Percentiles rank a stretch among this genome's conserved stretches.
These are phyloP conservation scores for Nitzschia putrida DNA, from an alignment of 108 stramenopile species.

Conservation along the genomic window DNA sequence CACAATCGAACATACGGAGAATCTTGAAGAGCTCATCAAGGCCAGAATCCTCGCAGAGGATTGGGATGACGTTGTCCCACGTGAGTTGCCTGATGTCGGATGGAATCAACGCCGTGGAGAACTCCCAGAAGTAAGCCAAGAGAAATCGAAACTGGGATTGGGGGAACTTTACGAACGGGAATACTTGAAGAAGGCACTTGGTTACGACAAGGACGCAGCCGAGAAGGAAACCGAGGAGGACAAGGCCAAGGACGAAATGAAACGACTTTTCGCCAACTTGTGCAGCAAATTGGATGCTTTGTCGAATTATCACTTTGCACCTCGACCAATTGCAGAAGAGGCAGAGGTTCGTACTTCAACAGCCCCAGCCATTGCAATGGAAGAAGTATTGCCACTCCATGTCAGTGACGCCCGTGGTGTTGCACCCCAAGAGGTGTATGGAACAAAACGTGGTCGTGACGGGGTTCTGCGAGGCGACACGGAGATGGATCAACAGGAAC, in stretches of 20 bases:
- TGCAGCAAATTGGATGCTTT: slow-evolving; percentile 94
- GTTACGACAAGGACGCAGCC: slow-evolving; percentile 77
- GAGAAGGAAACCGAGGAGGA: slow-evolving; percentile 84
- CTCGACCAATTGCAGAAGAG: slow-evolving; percentile 89
- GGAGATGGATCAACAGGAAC: slow-evolving; percentile 90
- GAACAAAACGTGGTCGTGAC: slow-evolving; percentile 82
- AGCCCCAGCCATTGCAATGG: slow-evolving; percentile 95
- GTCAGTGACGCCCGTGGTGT: slow-evolving; percentile 86
- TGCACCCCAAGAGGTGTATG: slow-evolving; percentile 96
- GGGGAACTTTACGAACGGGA: slow-evolving; percentile 96
- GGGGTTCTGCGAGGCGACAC: slow-evolving; percentile 84
- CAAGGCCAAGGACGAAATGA: slow-evolving; percentile 87
- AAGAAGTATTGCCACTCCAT: slow-evolving; percentile 93
- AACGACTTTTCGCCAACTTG: slow-evolving; percentile 77
- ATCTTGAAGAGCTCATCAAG: slow-evolving; percentile 91
- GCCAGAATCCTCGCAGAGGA: slow-evolving; percentile 89
- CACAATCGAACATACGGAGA: slow-evolving; percentile 84
- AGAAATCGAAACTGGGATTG: slow-evolving; percentile 94
- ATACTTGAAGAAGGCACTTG: slow-evolving; percentile 86
- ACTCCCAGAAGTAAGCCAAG: slow-evolving; percentile 93
- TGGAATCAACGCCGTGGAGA: slow-evolving; percentile 72
- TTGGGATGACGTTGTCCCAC: slow-evolving; percentile 95
- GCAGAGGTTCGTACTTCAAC: slow-evolving; percentile 76
- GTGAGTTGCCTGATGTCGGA: slow-evolving; percentile 86
- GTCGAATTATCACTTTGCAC: slow-evolving; percentile 98